These are phyloP conservation scores for Corymbia citriodora DNA, from an alignment of 441 rosid species.

Conservation along the genomic window DNA sequence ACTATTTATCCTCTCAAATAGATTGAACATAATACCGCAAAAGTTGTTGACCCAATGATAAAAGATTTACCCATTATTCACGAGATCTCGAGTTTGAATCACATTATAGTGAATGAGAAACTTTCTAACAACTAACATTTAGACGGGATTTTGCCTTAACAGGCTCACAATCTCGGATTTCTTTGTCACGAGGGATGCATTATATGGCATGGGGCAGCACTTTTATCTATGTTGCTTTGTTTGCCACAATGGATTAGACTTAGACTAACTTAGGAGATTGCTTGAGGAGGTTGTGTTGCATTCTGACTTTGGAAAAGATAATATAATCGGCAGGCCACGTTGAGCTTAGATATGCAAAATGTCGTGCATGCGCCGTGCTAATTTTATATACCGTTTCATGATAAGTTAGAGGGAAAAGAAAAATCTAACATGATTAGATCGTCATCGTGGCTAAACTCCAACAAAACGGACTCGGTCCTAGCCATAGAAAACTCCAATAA, in stretches of 20 bases:
- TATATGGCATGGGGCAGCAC: not conserved
- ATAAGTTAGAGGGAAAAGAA: not conserved
- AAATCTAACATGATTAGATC: not conserved
- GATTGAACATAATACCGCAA: not conserved
- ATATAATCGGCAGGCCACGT: not conserved
- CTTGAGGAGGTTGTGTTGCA: not conserved
- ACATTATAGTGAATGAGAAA: not conserved
- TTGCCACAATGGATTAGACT: not conserved
- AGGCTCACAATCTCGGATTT: not conserved
- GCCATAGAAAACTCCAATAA: not conserved
- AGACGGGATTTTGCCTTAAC: not conserved
- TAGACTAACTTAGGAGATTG: not conserved
- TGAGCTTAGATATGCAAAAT: not conserved
- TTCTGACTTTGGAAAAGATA: not conserved
- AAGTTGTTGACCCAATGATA: not conserved
- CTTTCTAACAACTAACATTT: rapidly evolving
- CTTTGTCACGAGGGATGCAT: not conserved
- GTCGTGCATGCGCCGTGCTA: not conserved
- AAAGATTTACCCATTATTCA: not conserved
- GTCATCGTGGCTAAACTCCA: not conserved
- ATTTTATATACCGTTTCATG: not conserved
- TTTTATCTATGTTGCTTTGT: not conserved
- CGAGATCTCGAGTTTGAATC: not conserved
- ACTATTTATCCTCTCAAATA: not conserved
- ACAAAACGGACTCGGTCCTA: not conserved